phyloP scores from a whole-genome alignment of 257 asterid species.

The Thymus mandschuricus region DNA sequence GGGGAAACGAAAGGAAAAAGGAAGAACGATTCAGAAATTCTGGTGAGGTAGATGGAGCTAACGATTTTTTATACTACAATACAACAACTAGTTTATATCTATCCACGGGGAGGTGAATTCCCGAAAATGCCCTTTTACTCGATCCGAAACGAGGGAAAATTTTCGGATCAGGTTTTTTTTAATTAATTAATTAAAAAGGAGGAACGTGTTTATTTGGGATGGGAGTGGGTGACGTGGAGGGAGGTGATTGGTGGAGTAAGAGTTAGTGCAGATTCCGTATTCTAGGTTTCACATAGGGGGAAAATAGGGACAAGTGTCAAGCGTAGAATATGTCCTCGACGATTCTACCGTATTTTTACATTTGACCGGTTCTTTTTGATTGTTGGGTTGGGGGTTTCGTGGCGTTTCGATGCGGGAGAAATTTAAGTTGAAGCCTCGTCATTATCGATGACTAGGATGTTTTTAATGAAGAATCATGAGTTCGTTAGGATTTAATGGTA shows the following conservation, averaged over 20 bases:
- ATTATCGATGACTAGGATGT: too few relatives aligned
- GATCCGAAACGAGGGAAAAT: not conserved
- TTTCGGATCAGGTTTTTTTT: too few relatives aligned
- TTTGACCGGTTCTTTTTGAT: slow-evolving; percentile 7
- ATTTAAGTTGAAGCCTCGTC: too few relatives aligned
- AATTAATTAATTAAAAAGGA: too few relatives aligned
- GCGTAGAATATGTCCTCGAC: slow-evolving; percentile 12
- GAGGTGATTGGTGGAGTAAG: slow-evolving; percentile 8
- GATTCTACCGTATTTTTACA: slow-evolving; percentile 2
- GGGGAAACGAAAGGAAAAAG: too few relatives aligned
- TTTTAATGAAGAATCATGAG: too few relatives aligned
- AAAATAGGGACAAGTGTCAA: slow-evolving; percentile 9
- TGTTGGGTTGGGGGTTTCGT: not conserved
- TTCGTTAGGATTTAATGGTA: too few relatives aligned
- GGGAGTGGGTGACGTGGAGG: slow-evolving; percentile 23
- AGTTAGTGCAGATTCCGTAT: not conserved
- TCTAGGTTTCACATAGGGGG: not conserved
- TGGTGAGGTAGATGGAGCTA: slow-evolving; percentile 28
- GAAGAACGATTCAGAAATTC: not conserved
- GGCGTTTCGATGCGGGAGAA: not conserved
- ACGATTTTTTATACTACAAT: not conserved
- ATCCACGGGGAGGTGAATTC: not conserved
- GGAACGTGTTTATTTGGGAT: not conserved
- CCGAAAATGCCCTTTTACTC: slow-evolving; percentile 36
- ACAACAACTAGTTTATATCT: not conserved